phyloP scores from a whole-genome alignment of 2,329 filamentous ascomycete genomes.

The Emmonsiellopsis sp. region DNA sequence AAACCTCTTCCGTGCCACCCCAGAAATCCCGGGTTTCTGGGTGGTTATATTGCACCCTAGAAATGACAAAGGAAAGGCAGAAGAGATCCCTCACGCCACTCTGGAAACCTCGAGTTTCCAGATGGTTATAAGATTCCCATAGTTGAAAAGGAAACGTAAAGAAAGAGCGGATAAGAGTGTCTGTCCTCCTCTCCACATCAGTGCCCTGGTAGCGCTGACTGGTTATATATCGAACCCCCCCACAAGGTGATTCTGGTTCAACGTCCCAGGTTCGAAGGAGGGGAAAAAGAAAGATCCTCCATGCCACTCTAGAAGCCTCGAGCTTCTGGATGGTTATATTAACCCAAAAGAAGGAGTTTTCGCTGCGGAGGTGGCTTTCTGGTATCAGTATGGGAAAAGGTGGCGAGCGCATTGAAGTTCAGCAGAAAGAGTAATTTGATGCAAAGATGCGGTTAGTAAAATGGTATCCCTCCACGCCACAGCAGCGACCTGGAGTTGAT shows the following conservation, averaged over 20 bases:
- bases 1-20: too few species aligned
- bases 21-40: too few species aligned
- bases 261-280: background rate
- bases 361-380: background rate
- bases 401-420: background rate
- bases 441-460: background rate
- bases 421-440: too few species aligned
- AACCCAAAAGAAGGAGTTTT: background rate
- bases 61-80: too few species aligned
- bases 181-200: background rate
- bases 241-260: background rate
- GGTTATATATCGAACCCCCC: background rate
- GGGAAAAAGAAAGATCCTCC: background rate
- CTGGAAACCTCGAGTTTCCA: background rate
- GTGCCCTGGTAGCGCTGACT: background rate
- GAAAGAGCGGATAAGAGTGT: background rate
- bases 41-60: too few species aligned
- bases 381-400: background rate
- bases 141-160: background rate
- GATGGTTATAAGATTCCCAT: background rate
- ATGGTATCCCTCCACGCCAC: conserved; percentile 4
- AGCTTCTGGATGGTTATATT: conserved; percentile 1
- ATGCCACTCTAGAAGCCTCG: conserved; percentile 2
- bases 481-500: background rate
- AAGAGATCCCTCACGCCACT: background rate